Evolutionary conservation across 2,329 filamentous ascomycete species (phyloP), one percentile per base, ranked within the genome.

Genomic region (Fusarium tupiense): DNA sequence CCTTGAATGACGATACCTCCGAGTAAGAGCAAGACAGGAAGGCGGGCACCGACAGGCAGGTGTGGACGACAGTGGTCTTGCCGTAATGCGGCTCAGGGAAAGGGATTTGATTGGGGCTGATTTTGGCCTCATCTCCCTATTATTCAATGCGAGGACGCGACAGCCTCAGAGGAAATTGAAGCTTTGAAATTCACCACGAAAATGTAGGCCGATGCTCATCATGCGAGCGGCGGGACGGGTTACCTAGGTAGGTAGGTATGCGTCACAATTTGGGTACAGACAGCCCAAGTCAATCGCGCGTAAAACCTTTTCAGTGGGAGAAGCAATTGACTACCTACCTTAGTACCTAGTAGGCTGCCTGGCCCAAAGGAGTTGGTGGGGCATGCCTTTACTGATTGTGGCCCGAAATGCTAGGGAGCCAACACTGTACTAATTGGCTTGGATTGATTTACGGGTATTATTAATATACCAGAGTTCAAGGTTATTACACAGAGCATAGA

Each of bases 51-150:
- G 49, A 29, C 43, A 54, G 26, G 37, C 33, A 53, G 64, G 43
- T 24, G 50, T 46, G 38, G 52, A 64, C 17, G 53, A 38, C n/a
- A 71, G 50, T 52, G 63, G 49, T 64, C 68, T 68, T 57, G 70
- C 61, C 61, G 71, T 62, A 61, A 73, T 65, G 53, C 69, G 72
- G 67, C 68, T 75, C 75, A 69, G 69, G 64, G 66, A 60, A 29
- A 56, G 52, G 47, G 77, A 67, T 74, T 77, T 79, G 71, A 74
- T 69, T 67, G 68, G 67, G 54, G 69, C 61, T 74, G 61, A 38
- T 64, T 67, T 74, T 73, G 68, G 64, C 69, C 74, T 79, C 77
- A 79, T 79, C 53, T 73, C 70, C 75, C 62, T 70, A 69, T 57
- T 37, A 58, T 59, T 72, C 72, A 65, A 65, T 72, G 67, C 58